phyloP scores from a whole-genome alignment of 164 flowering plant genomes.

The Protea cynaroides region DNA sequence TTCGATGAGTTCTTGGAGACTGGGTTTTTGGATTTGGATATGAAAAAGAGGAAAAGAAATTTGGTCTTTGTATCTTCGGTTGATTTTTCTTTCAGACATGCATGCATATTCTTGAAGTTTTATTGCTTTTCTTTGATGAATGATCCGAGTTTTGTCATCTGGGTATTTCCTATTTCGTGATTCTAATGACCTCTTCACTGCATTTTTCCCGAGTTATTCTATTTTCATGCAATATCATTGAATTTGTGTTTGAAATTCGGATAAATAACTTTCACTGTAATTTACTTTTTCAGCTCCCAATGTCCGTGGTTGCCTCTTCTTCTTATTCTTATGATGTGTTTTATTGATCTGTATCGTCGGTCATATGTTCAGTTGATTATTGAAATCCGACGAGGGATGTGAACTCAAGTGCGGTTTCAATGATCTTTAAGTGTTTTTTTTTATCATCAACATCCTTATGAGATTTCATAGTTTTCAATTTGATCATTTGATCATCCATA shows the following conservation, averaged over 20 bases:
- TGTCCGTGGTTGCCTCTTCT: not conserved
- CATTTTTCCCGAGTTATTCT: conserved; percentile 3
- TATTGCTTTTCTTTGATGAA: not conserved
- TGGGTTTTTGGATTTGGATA: not conserved
- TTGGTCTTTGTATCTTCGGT: conserved; percentile 7
- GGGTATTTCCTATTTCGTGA: conserved; percentile 15
- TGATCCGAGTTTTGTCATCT: conserved; percentile 7
- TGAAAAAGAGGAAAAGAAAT: not conserved
- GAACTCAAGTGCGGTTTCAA: not conserved
- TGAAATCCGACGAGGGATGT: not conserved
- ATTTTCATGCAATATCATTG: not conserved
- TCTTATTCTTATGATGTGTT: not conserved
- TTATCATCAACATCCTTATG: conserved; percentile 1
- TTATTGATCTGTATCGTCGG: conserved; percentile 2
- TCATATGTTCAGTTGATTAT: not conserved
- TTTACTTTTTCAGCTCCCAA: not conserved
- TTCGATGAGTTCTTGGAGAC: not conserved
- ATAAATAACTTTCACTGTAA: not conserved
- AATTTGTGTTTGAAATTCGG: not conserved
- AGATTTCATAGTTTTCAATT: too few relatives aligned
- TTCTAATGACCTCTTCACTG: conserved; percentile 6
- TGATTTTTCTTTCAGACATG: conserved; percentile 2
- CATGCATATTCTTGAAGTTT: conserved; percentile 1
- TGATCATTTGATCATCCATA: too few relatives aligned
- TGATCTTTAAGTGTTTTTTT: conserved; percentile 8